Evolutionary conservation across 2,329 filamentous ascomycete species (phyloP).

Genomic region (Tolypocladium tropicale): DNA sequence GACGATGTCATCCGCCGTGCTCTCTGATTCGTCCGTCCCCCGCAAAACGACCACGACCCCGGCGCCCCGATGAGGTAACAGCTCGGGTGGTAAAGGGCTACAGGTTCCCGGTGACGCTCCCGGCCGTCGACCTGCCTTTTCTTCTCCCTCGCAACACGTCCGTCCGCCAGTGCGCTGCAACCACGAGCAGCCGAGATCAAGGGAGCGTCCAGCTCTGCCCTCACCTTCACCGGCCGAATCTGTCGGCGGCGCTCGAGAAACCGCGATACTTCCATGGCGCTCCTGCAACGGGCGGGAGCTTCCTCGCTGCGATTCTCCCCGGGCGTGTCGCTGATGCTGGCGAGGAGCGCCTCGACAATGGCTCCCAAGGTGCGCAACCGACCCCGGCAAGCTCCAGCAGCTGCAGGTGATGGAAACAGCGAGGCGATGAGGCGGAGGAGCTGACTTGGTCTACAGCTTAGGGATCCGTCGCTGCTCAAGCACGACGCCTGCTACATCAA

Average conservation of each 20-base stretch:
- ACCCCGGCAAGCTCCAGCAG: too few species aligned
- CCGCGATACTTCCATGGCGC: slow-evolving; percentile 13
- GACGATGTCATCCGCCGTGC: not conserved
- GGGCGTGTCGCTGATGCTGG: slow-evolving; percentile 13
- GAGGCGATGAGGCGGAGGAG: not conserved
- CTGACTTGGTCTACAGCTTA: slow-evolving; percentile 41
- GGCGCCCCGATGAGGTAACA: not conserved
- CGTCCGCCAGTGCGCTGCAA: not conserved
- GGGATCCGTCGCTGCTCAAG: slow-evolving; percentile 75
- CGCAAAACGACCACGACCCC: not conserved
- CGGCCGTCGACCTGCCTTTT: not conserved
- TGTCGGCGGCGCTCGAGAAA: not conserved
- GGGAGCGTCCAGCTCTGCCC: not conserved
- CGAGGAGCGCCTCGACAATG: slow-evolving; percentile 36
- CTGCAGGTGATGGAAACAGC: not conserved
- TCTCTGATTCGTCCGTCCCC: not conserved
- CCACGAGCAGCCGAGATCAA: not conserved
- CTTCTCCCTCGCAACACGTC: not conserved
- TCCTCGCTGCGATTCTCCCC: slow-evolving; percentile 20
- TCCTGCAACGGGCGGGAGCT: slow-evolving; percentile 19
- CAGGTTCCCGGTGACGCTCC: not conserved
- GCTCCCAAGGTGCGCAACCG: slow-evolving; percentile 29
- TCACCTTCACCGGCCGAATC: not conserved
- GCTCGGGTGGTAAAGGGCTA: not conserved
- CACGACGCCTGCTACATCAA: slow-evolving; percentile 76